phyloP scores from a whole-genome alignment of 257 asterid genomes.

The Solanum habrochaites region DNA sequence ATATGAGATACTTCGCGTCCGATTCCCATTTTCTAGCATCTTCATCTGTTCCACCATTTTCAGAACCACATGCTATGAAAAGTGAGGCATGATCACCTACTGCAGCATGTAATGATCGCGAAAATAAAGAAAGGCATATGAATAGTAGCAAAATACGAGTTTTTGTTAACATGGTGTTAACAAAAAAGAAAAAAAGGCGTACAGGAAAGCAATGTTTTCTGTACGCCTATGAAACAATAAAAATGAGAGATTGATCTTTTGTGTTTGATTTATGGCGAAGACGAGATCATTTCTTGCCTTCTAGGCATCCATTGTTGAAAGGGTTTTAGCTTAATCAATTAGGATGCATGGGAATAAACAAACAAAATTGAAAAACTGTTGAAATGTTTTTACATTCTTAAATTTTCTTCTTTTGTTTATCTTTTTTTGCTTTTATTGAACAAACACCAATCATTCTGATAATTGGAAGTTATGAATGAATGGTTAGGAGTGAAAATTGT shows the following conservation, averaged over 20 bases:
- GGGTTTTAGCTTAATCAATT: not conserved
- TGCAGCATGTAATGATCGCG: slow-evolving; percentile 2
- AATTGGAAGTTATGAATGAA: not conserved
- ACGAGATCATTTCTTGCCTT: not conserved
- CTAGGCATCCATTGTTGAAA: not conserved
- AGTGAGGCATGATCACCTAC: slow-evolving; percentile 7
- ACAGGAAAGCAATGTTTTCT: not conserved
- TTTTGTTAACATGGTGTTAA: not conserved
- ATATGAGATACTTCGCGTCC: slow-evolving; percentile 30
- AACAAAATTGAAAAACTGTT: not conserved
- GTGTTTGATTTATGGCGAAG: not conserved
- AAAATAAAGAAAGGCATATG: slow-evolving; percentile 4
- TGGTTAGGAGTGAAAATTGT: not conserved
- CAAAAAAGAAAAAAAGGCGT: slow-evolving; percentile 18
- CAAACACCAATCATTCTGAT: not conserved
- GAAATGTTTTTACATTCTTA: not conserved
- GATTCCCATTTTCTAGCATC: slow-evolving; percentile 64
- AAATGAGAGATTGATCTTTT: not conserved
- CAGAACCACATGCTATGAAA: slow-evolving; percentile 46
- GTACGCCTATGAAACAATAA: not conserved
- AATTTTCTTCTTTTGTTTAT: not conserved
- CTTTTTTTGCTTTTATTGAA: not conserved
- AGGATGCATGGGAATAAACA: not conserved
- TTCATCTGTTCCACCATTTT: slow-evolving; percentile 28
- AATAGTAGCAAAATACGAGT: not conserved